A percentile compares a stretch with the other conserved stretches of the same genome.
These are phyloP conservation scores for Leptographium lundbergii DNA, from an alignment of 2,329 filamentous ascomycete genomes.

Conservation along the genomic window DNA sequence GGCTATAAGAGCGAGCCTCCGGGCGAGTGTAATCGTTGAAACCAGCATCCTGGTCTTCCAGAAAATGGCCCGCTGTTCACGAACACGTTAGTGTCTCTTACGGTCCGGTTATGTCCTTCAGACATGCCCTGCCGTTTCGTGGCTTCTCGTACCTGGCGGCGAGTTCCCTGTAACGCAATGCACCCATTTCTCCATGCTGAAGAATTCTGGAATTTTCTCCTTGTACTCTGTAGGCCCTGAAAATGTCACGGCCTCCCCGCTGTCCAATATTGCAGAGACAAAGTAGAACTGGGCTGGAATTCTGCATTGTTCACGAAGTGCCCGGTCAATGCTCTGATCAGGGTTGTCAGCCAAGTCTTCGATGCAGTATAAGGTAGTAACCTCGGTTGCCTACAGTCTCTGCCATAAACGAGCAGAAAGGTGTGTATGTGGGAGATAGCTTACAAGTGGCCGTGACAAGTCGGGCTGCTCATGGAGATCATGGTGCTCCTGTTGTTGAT, in stretches of 20 bases:
- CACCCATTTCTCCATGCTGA: slow-evolving; percentile 29
- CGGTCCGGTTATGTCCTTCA: not conserved
- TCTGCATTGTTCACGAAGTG: slow-evolving; percentile 37
- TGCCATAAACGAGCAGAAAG: not conserved
- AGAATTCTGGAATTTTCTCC: slow-evolving; percentile 30
- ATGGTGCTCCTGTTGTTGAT: slow-evolving; percentile 9
- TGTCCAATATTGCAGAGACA: slow-evolving; percentile 35
- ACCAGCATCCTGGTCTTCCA: not conserved
- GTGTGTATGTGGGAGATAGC: not conserved
- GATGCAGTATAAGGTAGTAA: not conserved
- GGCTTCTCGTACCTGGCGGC: slow-evolving; percentile 20
- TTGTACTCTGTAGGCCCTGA: slow-evolving; percentile 29
- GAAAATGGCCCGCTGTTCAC: not conserved
- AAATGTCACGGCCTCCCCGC: slow-evolving; percentile 32
- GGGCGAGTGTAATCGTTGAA: not conserved
- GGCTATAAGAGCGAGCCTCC: not conserved
- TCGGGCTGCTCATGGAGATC: slow-evolving; percentile 3
- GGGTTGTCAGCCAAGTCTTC: slow-evolving; percentile 1
- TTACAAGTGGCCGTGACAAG: slow-evolving; percentile 15
- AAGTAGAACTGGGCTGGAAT: slow-evolving; percentile 40
- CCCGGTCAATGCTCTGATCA: slow-evolving; percentile 28
- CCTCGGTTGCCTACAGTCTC: not conserved
- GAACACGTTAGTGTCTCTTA: not conserved
- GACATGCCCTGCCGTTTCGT: not conserved
- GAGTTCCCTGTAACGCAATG: slow-evolving; percentile 22